phyloP scores from a whole-genome alignment of 2,329 filamentous ascomycete genomes.

The Arthrobotrys conoides region DNA sequence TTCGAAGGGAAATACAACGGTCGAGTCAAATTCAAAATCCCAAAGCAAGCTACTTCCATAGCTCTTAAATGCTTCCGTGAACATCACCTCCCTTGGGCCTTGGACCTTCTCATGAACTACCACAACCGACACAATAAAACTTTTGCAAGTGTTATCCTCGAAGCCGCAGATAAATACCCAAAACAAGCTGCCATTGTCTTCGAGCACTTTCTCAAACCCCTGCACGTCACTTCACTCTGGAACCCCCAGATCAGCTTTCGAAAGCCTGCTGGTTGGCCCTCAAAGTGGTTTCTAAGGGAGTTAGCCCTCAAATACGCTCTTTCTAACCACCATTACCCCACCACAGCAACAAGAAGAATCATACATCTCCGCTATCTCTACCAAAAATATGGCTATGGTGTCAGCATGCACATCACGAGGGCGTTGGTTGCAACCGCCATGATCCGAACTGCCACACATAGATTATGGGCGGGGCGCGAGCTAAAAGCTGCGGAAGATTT shows the following conservation, averaged over 20 bases:
- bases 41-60: slow-evolving; percentile 14
- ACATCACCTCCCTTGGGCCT: slow-evolving; percentile 26
- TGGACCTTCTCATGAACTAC: slow-evolving; percentile 31
- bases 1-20: slow-evolving; percentile 37
- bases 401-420: slow-evolving; percentile 33
- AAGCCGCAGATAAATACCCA: slow-evolving; percentile 31
- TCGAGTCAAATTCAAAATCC: slow-evolving; percentile 28
- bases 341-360: slow-evolving; percentile 32
- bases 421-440: slow-evolving; percentile 35
- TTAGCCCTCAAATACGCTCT: slow-evolving; percentile 43
- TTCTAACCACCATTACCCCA: slow-evolving; percentile 37
- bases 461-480: slow-evolving; percentile 25
- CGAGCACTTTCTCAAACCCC: slow-evolving; percentile 2
- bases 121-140: slow-evolving; percentile 26
- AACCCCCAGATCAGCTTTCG: slow-evolving; percentile 17
- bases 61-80: slow-evolving; percentile 10
- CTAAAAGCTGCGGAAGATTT: slow-evolving; percentile 6
- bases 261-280: slow-evolving; percentile 1
- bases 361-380: slow-evolving; percentile 24
- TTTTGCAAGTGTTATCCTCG: slow-evolving; percentile 11
- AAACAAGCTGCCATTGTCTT: slow-evolving; percentile 28
- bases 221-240: neutral
- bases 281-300: slow-evolving; percentile 20
- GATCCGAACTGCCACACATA: slow-evolving; percentile 31
- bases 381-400: slow-evolving; percentile 7